Evolutionary conservation across 805 yeast genomes (phyloP).

Genomic region (Metschnikowia continentalis): DNA sequence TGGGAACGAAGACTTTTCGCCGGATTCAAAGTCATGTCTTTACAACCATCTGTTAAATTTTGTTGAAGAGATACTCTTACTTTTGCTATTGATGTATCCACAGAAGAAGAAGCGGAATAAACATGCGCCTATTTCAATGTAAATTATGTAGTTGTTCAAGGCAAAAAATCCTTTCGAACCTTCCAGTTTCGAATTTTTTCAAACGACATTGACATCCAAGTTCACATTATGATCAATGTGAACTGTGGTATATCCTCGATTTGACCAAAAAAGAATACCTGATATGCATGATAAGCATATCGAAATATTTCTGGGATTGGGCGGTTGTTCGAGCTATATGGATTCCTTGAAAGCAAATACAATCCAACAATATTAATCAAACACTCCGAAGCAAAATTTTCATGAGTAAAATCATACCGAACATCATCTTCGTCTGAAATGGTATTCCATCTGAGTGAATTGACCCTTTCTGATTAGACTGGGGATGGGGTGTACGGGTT

Average conservation of each 20-base stretch:
- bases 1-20: constrained; percentile 32
- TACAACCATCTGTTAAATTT: constrained; percentile 31
- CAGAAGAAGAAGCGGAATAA: constrained; percentile 25
- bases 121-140: constrained; percentile 43
- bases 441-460: background rate
- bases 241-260: constrained; percentile 21
- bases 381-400: background rate
- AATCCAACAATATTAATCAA: constrained; percentile 6
- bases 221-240: constrained; percentile 18
- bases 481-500: background rate
- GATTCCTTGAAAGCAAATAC: background rate
- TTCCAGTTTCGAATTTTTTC: constrained; percentile 38
- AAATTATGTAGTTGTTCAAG: constrained; percentile 50
- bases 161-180: constrained; percentile 51
- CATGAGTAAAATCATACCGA: background rate
- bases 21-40: constrained; percentile 15
- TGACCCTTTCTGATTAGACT: background rate
- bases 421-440: background rate
- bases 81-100: background rate
- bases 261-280: constrained; percentile 60
- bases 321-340: background rate
- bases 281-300: constrained; percentile 44
- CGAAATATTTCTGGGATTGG: constrained; percentile 30
- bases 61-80: constrained; percentile 15
- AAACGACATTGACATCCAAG: constrained; percentile 30